These are phyloP conservation scores for Comarum palustre DNA, from an alignment of 306 rosid species.

Conservation along the genomic window DNA sequence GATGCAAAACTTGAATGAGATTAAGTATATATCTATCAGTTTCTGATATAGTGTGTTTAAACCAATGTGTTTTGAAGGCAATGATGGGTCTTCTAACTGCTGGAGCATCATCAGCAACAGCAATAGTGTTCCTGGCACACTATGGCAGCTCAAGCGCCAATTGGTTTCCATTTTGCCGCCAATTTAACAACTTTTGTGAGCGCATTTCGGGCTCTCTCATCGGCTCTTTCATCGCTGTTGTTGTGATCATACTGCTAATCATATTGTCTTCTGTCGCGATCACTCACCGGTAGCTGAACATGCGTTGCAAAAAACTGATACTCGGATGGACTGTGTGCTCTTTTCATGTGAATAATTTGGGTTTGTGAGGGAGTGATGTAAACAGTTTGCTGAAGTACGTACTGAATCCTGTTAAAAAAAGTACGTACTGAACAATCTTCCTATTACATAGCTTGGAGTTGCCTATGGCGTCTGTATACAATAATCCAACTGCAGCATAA, in stretches of 20 bases:
- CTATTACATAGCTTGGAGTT: neutral
- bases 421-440: neutral
- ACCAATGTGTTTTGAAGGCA: slow-evolving; percentile 30
- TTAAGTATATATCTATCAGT: neutral
- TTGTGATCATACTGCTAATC: slow-evolving; percentile 39
- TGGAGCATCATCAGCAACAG: slow-evolving; percentile 56
- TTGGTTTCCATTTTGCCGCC: slow-evolving; percentile 53
- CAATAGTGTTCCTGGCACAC: slow-evolving; percentile 51
- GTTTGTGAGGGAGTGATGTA: neutral
- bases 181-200: slow-evolving; percentile 45
- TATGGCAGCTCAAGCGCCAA: slow-evolving; percentile 47
- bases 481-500: slow-evolving; percentile 41
- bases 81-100: slow-evolving; percentile 49
- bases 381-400: neutral
- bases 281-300: slow-evolving; percentile 31
- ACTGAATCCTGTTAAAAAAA: no score
- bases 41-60: neutral
- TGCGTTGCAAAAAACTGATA: slow-evolving; percentile 1
- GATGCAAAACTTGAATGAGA: neutral
- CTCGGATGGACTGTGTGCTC: neutral
- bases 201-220: slow-evolving; percentile 48
- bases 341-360: neutral
- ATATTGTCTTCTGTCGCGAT: slow-evolving; percentile 37
- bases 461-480: slow-evolving; percentile 65
- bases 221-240: slow-evolving; percentile 44